Conservation (phyloP, 345 rosid species). For the Dovyalis caffra region DNA sequence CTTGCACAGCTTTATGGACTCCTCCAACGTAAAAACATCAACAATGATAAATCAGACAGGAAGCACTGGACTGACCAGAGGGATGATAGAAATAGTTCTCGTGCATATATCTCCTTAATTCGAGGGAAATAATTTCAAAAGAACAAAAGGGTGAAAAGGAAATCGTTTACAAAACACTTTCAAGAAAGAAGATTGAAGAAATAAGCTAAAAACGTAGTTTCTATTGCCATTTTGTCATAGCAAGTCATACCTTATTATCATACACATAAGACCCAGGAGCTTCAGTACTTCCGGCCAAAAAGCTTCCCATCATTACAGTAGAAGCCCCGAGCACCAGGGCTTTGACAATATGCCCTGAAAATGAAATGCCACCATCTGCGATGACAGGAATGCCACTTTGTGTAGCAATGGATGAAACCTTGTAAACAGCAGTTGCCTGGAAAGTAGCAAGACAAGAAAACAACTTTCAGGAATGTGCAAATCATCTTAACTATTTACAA, state of each 20-base stretch:
- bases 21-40: background rate
- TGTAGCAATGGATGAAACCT: constrained; percentile 76
- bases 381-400: constrained; percentile 74
- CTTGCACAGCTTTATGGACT: background rate
- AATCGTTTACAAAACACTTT: background rate
- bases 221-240: background rate
- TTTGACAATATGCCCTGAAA: constrained; percentile 93
- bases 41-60: background rate
- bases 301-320: constrained; percentile 95
- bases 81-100: background rate
- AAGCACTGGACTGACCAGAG: background rate
- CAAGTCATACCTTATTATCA: constrained; percentile 39
- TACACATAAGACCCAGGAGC: constrained; percentile 73
- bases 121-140: background rate
- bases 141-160: background rate
- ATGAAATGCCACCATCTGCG: constrained; percentile 97
- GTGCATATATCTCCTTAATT: background rate
- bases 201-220: background rate
- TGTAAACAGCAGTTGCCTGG: constrained; percentile 96
- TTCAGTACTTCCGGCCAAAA: constrained; percentile 90
- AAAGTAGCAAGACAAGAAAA: constrained; percentile 6
- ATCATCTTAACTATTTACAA: background rate
- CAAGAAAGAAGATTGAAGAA: background rate
- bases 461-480: background rate
- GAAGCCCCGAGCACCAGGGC: constrained; percentile 91